These are phyloP conservation scores for Poa annua DNA, from an alignment of 176 grass and related monocot genomes.

Conservation along the genomic window DNA sequence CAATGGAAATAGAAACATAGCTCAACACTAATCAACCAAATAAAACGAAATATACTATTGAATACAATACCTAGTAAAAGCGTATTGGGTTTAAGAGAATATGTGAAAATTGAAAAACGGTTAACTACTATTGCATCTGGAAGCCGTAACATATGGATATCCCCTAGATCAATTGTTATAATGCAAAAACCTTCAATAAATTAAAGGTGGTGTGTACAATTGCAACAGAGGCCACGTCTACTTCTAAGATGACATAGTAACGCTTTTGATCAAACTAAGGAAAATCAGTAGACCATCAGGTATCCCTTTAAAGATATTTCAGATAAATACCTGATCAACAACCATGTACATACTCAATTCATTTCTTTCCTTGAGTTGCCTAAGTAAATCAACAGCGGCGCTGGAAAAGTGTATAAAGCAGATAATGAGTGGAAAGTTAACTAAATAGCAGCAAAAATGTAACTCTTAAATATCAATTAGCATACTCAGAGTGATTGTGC, in stretches of 20 bases:
- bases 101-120: background rate
- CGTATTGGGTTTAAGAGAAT: conserved; percentile 14
- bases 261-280: conserved; percentile 33
- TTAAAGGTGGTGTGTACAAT: conserved; percentile 8
- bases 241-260: conserved; percentile 20
- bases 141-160: conserved; percentile 7
- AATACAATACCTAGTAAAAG: background rate
- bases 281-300: conserved; percentile 24
- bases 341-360: conserved; percentile 64
- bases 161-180: conserved; percentile 26
- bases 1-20: conserved; percentile 10
- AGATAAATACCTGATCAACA: conserved; percentile 68
- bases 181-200: conserved; percentile 40
- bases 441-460: conserved; percentile 47
- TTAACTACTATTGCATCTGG: conserved; percentile 13
- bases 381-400: conserved; percentile 72
- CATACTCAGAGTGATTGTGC: conserved; percentile 72
- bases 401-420: conserved; percentile 54
- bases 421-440: conserved; percentile 34
- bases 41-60: conserved; percentile 5
- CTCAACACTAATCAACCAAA: conserved; percentile 15
- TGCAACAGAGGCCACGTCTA: conserved; percentile 23
- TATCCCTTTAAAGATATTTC: conserved; percentile 20
- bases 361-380: conserved; percentile 72
- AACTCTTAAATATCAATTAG: conserved; percentile 36